Conservation (phyloP, 768 basidiomycete genomes). For the Clitopilus hobsonii region DNA sequence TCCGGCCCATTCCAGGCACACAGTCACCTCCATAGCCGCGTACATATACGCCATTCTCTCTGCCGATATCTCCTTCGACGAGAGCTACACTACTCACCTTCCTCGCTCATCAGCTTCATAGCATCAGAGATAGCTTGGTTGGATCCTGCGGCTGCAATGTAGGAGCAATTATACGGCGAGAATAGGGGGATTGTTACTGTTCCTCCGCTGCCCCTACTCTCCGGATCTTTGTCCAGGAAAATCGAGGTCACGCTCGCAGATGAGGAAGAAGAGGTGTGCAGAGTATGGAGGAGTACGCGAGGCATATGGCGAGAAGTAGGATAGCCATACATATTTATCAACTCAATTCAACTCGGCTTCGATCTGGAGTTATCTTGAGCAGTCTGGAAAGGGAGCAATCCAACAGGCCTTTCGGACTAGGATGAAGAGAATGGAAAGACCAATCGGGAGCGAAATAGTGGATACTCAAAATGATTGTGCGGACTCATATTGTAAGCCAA, state of each 20-base stretch:
- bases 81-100: conserved; percentile 80
- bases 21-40: too few relatives aligned
- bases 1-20: neutral
- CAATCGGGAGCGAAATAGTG: too few relatives aligned
- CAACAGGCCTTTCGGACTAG: too few relatives aligned
- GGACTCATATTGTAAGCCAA: too few relatives aligned
- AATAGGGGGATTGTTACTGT: conserved; percentile 31
- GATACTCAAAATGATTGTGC: too few relatives aligned
- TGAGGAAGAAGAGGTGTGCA: conserved; percentile 25
- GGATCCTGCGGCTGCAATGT: conserved; percentile 61
- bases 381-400: too few relatives aligned
- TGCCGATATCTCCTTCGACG: conserved; percentile 64
- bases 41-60: conserved; percentile 33
- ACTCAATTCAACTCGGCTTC: too few relatives aligned
- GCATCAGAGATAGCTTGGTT: conserved; percentile 67
- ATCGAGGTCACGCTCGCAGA: neutral
- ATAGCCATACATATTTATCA: too few relatives aligned
- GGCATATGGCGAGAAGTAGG: conserved; percentile 61
- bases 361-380: too few relatives aligned
- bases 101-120: conserved; percentile 82
- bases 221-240: neutral
- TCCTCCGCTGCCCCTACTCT: neutral
- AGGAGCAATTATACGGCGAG: conserved; percentile 55
- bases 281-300: conserved; percentile 40
- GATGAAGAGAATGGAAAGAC: too few relatives aligned